Base-by-base conservation (phyloP, 1,284 basidiomycete species). In the Testicularia cyperi region DNA sequence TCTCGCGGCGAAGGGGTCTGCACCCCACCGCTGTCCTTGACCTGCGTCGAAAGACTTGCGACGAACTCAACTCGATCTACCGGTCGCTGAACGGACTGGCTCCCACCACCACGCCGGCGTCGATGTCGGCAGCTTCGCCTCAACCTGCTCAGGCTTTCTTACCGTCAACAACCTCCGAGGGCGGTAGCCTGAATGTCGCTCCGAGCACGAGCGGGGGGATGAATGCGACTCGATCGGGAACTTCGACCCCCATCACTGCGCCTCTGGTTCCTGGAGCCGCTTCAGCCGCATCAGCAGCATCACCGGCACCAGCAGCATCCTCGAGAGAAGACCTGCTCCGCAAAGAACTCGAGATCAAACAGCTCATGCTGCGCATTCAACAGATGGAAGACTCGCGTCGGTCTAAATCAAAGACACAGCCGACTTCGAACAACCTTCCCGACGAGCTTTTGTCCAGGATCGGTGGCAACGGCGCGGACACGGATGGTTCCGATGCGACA, bases 261-360 rank as follows among this genome's bases (percentile, higher is more conserved):
- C n/a, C n/a, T n/a, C n/a, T n/a, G n/a, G n/a, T n/a, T n/a, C n/a
- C n/a, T n/a, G n/a, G n/a, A n/a, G n/a, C n/a, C n/a, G n/a, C n/a
- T n/a, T n/a, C n/a, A n/a, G n/a, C n/a, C n/a, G n/a, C n/a, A n/a
- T n/a, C n/a, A n/a, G n/a, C n/a, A n/a, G 27, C 28, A 12, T 26
- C 41, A 14, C 27, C 26, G 3, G 49, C 29, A 5, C 24, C 44
- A 3, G 31, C 38, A 15, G 48, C 55, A 13, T 49, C 56, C n/a
- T 60, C 49, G 5, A 43, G 40, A 18, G 52, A 56, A 15, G 52
- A 56, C 5, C 42, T 62, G 36, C 26, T 47, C 24, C 43, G 44
- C 22, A 62, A 62, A 38, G 58, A 62, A 31, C 48, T 56, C 13
- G 58, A 62, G 21, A 62, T 62, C 48, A 53, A 52, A 43, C 46